Conservation (phyloP, 139 green algal species). For the Astrephomene gubernaculifera region DNA sequence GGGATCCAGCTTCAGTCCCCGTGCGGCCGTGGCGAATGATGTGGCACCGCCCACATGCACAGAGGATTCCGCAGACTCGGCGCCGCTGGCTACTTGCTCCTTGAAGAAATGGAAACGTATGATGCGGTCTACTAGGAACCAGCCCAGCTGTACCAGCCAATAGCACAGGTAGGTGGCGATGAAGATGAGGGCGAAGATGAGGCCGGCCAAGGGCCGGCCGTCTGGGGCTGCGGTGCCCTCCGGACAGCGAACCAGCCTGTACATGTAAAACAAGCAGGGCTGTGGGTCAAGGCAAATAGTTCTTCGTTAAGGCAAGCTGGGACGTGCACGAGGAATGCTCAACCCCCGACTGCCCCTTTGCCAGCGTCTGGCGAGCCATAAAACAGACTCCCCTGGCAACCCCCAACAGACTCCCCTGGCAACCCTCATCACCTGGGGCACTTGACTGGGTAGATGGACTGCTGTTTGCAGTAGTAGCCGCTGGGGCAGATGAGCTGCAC, state of each 20-base stretch:
- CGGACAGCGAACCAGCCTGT: background rate
- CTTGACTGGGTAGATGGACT: slow-evolving; percentile 7
- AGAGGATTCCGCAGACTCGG: too few species aligned
- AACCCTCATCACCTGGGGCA: background rate
- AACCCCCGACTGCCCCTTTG: background rate
- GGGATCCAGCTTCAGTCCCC: too few species aligned
- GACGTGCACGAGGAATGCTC: background rate
- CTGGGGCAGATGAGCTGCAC: slow-evolving; percentile 40
- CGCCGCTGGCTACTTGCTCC: too few species aligned
- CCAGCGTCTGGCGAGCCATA: background rate
- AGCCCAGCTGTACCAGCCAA: background rate
- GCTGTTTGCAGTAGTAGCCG: slow-evolving; percentile 50
- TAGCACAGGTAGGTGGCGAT: background rate
- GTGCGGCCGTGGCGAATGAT: too few species aligned
- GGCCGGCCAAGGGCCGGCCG: background rate
- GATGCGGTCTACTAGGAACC: too few species aligned
- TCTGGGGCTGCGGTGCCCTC: background rate
- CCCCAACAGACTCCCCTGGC: background rate
- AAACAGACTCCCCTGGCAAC: background rate
- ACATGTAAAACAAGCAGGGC: background rate
- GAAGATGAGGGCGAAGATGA: slow-evolving; percentile 7
- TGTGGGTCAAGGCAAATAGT: background rate
- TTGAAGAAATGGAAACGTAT: too few species aligned
- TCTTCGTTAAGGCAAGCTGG: background rate
- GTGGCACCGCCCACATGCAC: too few species aligned